Base-by-base conservation (phyloP, 2,329 filamentous ascomycete genomes). In the Fusarium liriodendri region DNA sequence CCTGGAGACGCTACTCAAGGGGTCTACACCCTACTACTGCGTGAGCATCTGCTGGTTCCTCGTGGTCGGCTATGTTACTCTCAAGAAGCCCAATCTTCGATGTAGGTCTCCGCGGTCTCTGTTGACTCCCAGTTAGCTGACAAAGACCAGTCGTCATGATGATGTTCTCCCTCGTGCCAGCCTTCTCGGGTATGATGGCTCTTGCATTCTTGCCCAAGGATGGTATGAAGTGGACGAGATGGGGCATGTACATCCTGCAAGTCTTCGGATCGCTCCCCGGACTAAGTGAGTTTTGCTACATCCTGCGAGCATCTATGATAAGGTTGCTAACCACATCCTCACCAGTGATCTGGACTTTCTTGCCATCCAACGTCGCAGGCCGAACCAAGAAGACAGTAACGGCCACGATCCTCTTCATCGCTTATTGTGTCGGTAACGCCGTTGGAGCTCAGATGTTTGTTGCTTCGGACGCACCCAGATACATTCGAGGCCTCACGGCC, bases 331-430 rank as follows among this genome's bases (percentile, higher is more conserved):
- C 35, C 5, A 22, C 6, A 5, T 16, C 3, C 4, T 20, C n/a
- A 13, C 13, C 27, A 78, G 75, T 81, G 76, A 80, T 80, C 59
- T 81, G 79, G 80, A 81, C 79, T 4, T 79, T 82, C 66, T n/a
- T 72, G 6, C 79, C 80, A 3, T 81, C 85, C 3, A 82, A 82
- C 11, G 84, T 84, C 2, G 85, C 84, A 0, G 82, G 80, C 0
- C 72, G 16, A 78, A 87, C 63, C 82, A 87, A 76, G 82, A 77
- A 76, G 54, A 77, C 74, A 0, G 73, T 77, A 1, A 79, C 33
- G 20, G 80, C 74, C 2, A 76, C 76, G 5, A 50, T 77, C 13
- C 62, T 76, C 5, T 77, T 77, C 16, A 55, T 77, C 7, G 76
- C 73, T 5, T 77, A 77, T 47, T 77, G 76, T 13, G 74, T 76